phyloP scores from a whole-genome alignment of 2,329 filamentous ascomycete species.

The Lasiodiplodia sp. region DNA sequence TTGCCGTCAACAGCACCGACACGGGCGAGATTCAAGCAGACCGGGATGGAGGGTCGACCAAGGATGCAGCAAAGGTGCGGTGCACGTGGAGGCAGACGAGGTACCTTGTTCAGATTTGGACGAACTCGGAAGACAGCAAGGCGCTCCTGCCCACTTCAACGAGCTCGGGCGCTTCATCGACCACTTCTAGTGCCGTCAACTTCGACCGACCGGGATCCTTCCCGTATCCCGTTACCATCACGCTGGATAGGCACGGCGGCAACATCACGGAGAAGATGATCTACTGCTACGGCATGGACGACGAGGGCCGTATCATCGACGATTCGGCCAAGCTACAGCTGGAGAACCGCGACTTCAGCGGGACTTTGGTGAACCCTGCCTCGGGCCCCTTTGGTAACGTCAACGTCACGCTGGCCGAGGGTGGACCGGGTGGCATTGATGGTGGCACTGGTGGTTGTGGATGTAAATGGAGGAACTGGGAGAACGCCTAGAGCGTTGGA shows the following conservation, averaged over 20 bases:
- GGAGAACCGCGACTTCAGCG: conserved; percentile 62
- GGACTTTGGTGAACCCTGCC: conserved; percentile 59
- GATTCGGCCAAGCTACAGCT: conserved; percentile 56
- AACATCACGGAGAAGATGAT: conserved; percentile 61
- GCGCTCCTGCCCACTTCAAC: conserved; percentile 38
- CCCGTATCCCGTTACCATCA: conserved; percentile 67
- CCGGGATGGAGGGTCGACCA: conserved; percentile 57
- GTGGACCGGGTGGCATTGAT: conserved; percentile 58
- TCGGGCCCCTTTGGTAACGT: conserved; percentile 52
- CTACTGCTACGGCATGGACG: conserved; percentile 67
- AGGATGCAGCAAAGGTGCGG: conserved; percentile 54
- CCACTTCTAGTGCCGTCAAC: conserved; percentile 49
- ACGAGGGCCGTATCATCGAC: conserved; percentile 54
- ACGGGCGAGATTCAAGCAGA: conserved; percentile 54
- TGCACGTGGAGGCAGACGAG: conserved; percentile 69
- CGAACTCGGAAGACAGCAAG: conserved; percentile 52
- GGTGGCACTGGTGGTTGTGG: conserved; percentile 66
- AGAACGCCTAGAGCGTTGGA: conserved; percentile 12
- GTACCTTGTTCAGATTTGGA: conserved; percentile 70
- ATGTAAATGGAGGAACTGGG: conserved; percentile 68
- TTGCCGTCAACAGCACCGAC: conserved; percentile 49
- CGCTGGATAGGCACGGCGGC: conserved; percentile 67
- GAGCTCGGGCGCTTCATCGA: conserved; percentile 39
- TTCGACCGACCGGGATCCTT: conserved; percentile 64
- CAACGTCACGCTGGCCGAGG: conserved; percentile 32